A percentile compares a stretch with the other conserved stretches of the same genome.
Conservation (phyloP, 768 basidiomycete genomes). For the Hemileccinum impolitum region DNA sequence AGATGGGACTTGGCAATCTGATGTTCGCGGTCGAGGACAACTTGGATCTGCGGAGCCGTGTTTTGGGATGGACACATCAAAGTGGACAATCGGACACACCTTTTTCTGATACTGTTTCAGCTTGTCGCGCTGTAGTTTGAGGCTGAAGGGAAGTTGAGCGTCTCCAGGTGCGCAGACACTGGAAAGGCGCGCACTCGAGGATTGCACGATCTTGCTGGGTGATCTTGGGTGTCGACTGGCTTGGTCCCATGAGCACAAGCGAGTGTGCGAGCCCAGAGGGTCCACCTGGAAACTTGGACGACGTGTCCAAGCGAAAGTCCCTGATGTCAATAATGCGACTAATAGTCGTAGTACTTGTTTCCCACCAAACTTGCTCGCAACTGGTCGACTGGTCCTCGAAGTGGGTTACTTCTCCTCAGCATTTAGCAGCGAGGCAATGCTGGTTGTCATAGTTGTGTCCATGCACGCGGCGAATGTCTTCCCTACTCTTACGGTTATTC, state of each 20-base stretch:
- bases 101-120: constrained; percentile 93
- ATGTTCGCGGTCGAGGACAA: constrained; percentile 81
- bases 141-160: constrained; percentile 43
- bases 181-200: constrained; percentile 69
- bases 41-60: constrained; percentile 63
- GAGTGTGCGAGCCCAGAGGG: not conserved
- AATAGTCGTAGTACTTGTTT: constrained; percentile 2
- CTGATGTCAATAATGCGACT: too few species aligned
- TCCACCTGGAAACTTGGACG: too few species aligned
- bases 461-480: constrained; percentile 29
- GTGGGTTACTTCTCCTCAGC: constrained; percentile 6
- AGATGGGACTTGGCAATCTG: constrained; percentile 86
- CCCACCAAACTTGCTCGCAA: constrained; percentile 12
- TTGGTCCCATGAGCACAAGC: constrained; percentile 53
- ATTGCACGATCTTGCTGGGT: constrained; percentile 93
- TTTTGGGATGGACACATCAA: not conserved
- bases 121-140: constrained; percentile 96
- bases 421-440: constrained; percentile 28
- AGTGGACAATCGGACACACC: constrained; percentile 40
- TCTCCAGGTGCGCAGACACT: constrained; percentile 16
- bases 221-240: constrained; percentile 80
- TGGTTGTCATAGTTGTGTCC: constrained; percentile 19
- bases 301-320: too few species aligned
- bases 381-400: constrained; percentile 10
- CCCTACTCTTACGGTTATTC: constrained; percentile 21